Base-by-base conservation (phyloP, 164 flowering plant species). In the Vitis cinerea region DNA sequence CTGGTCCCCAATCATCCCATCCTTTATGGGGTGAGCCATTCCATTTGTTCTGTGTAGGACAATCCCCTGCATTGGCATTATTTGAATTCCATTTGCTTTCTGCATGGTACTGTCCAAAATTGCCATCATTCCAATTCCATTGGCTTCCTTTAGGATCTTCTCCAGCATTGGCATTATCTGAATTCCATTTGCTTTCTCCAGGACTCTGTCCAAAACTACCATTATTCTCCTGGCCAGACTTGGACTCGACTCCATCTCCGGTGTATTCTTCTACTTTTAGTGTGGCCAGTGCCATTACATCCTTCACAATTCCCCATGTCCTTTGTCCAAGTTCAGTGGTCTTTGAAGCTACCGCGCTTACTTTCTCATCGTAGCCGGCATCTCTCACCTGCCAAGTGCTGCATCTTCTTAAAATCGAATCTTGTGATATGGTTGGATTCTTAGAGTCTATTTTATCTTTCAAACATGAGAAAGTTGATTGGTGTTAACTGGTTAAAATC, bases 1-100 rank as follows among this genome's bases (percentile, higher is more conserved):
- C 69, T n/a, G 54, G 1, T 50, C 55, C 75, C 79, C 79, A 68
- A 13, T 67, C 75, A 57, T 71, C 75, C 72, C 79, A 75, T 23
- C 64, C 75, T 65, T 29, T 64, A 19, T 58, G 59, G 15, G 67
- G 54, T 44, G 49, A 52, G 16, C 65, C 56, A 29, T 61, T 17
- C 9, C 10, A 9, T 49, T 47, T 60, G 53, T 15, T 9, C n/a
- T 65, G 67, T 17, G 17, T 27, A 49, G 27, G 31, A 8, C 53
- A 8, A 6, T 37, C 44, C 44, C 7, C 44, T 37, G 6, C 44
- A 37, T 37, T 37, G 44, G 44, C 4, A 37, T 37, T 6, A 37
- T 37, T 37, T 37, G 44, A 37, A 6, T 37, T 37, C 44, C 44
- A 37, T 37, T 6, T 37, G 44, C 44, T 37, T 37, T 37, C 27